A percentile compares a stretch with the other conserved stretches of the same genome.
phyloP scores from a whole-genome alignment of 176 grass and related monocot genomes.

The Alloteropsis semialata region DNA sequence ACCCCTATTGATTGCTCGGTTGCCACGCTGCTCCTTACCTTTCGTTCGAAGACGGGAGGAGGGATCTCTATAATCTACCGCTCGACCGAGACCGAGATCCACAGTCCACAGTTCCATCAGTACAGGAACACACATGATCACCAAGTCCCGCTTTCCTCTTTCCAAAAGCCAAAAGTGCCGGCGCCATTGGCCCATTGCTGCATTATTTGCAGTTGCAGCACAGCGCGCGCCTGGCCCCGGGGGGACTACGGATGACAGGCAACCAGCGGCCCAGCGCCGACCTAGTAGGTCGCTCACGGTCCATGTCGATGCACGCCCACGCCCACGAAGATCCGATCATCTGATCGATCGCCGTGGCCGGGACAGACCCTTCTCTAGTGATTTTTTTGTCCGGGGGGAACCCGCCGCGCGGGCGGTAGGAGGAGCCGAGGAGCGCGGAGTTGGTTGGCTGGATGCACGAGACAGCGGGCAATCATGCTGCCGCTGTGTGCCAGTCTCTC shows the following conservation, averaged over 20 bases:
- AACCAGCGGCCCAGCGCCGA: not conserved
- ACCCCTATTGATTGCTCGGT: slow-evolving; percentile 20
- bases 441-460: not conserved
- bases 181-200: too few relatives aligned
- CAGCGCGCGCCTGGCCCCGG: not conserved
- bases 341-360: not conserved
- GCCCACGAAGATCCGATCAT: not conserved
- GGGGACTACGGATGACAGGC: not conserved
- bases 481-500: not conserved
- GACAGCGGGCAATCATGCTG: slow-evolving; percentile 1
- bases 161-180: not conserved
- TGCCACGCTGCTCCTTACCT: not conserved
- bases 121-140: not conserved
- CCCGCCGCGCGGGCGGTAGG: not conserved
- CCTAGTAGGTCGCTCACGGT: not conserved
- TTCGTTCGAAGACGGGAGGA: slow-evolving; percentile 4
- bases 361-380: not conserved
- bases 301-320: not conserved
- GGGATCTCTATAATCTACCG: not conserved
- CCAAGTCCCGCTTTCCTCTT: not conserved
- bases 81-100: not conserved
- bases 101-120: slow-evolving; percentile 22
- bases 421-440: not conserved
- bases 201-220: too few relatives aligned
- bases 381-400: not conserved